Conservation (phyloP, 345 rosid genomes). For the Melaleuca quinquenervia region DNA sequence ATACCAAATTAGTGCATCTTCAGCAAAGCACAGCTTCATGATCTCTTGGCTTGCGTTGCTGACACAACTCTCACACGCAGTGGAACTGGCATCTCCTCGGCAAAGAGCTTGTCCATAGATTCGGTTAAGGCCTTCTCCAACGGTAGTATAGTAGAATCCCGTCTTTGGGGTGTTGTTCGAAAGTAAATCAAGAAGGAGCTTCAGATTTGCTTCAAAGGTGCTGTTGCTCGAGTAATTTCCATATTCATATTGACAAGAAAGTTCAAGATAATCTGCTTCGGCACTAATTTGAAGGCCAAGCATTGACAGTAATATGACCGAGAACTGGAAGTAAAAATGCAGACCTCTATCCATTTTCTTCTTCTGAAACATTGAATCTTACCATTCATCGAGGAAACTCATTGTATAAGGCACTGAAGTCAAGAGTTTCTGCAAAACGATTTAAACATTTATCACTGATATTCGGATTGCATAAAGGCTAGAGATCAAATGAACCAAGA, state of each 20-base stretch:
- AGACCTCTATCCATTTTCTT: neutral
- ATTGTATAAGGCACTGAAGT: neutral
- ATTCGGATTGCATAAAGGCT: neutral
- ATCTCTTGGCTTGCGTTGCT: constrained; percentile 10
- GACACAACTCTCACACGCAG: constrained; percentile 14
- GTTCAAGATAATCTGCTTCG: neutral
- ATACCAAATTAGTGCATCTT: constrained; percentile 18
- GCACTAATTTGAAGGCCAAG: neutral
- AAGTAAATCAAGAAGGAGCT: constrained; percentile 3
- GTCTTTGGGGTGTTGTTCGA: constrained; percentile 1
- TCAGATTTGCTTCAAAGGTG: constrained; percentile 4
- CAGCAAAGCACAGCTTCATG: neutral
- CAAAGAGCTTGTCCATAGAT: constrained; percentile 24
- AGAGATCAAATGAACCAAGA: neutral
- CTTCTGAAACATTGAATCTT: neutral
- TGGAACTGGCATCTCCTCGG: constrained; percentile 11
- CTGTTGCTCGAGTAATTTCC: constrained; percentile 2
- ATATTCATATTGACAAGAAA: neutral
- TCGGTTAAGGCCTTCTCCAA: constrained; percentile 1
- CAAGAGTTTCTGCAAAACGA: neutral
- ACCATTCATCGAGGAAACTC: neutral
- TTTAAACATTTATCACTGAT: neutral
- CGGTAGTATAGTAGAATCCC: constrained; percentile 7
- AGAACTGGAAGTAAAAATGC: neutral
- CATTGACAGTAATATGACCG: neutral